phyloP scores from a whole-genome alignment of 768 basidiomycete genomes.

The Lactarius indigo region DNA sequence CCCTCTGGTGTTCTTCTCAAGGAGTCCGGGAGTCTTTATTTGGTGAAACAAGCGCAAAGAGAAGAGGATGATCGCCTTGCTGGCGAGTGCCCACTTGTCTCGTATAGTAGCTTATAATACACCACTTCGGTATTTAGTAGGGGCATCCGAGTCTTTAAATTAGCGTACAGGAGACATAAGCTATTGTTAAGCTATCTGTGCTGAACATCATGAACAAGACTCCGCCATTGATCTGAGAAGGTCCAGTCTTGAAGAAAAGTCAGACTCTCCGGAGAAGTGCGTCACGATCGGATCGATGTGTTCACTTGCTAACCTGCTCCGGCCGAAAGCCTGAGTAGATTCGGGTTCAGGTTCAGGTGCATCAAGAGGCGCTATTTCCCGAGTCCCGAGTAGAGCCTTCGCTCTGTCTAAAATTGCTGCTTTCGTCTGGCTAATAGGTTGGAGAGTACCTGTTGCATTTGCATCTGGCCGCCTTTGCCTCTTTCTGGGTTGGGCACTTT shows the following conservation, averaged over 20 bases:
- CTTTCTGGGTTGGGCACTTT: conserved; percentile 17
- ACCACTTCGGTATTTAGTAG: neutral
- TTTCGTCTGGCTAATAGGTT: conserved; percentile 20
- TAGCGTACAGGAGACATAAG: neutral
- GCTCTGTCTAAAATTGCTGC: conserved; percentile 26
- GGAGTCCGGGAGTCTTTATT: neutral
- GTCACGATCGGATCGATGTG: neutral
- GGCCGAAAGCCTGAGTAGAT: conserved; percentile 29
- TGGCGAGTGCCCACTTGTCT: neutral
- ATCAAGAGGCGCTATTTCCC: neutral
- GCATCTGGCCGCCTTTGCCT: conserved; percentile 12
- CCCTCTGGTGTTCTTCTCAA: neutral
- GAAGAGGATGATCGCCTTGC: neutral
- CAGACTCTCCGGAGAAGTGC: conserved; percentile 11
- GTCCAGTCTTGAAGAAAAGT: conserved; percentile 13
- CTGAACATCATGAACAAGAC: neutral
- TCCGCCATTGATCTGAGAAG: conserved; percentile 20
- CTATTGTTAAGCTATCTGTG: neutral
- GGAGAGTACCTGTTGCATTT: conserved; percentile 11
- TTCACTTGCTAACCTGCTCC: conserved; percentile 24
- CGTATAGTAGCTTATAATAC: neutral
- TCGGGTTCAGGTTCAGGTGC: conserved; percentile 17
- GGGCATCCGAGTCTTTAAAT: neutral
- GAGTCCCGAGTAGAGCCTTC: conserved; percentile 18
- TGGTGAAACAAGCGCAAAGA: neutral